Conservation (phyloP, 139 green algal genomes). For the Pleodorina starrii region DNA sequence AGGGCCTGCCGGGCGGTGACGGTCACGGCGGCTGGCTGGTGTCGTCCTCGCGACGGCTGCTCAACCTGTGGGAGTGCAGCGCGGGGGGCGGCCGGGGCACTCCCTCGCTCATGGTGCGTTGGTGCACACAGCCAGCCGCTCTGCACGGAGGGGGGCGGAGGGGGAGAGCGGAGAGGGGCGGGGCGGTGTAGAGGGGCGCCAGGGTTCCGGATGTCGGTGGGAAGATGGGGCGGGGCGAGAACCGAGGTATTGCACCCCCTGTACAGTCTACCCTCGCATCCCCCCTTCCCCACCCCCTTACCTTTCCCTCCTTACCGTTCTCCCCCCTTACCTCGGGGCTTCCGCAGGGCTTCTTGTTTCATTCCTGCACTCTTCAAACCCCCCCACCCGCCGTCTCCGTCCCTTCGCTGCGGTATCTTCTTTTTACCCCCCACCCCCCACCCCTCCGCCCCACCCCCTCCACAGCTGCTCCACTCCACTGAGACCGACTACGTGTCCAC, state of each 20-base stretch:
- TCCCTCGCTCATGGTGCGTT: slow-evolving; percentile 61
- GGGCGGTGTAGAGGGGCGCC: background rate
- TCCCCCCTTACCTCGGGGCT: too few species aligned
- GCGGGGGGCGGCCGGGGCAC: slow-evolving; percentile 58
- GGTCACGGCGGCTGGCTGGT: slow-evolving; percentile 76
- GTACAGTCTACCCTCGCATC: too few species aligned
- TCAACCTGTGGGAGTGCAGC: slow-evolving; percentile 83
- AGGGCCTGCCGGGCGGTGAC: slow-evolving; percentile 69
- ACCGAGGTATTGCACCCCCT: too few species aligned
- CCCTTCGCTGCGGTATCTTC: background rate
- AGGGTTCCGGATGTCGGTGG: background rate
- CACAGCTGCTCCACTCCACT: slow-evolving; percentile 72
- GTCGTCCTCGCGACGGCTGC: slow-evolving; percentile 55
- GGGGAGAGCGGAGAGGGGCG: background rate
- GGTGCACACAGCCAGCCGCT: too few species aligned
- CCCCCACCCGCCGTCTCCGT: background rate
- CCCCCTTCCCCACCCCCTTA: too few species aligned
- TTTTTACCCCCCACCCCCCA: background rate
- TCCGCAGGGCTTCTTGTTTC: too few species aligned
- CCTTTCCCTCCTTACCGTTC: too few species aligned
- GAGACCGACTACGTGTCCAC: slow-evolving; percentile 58
- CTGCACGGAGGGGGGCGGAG: too few species aligned
- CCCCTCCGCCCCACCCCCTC: background rate
- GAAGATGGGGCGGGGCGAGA: background rate
- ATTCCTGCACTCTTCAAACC: background rate